Percentiles rank a stretch among this genome's conserved stretches.
Conservation (phyloP, 2,329 filamentous ascomycete genomes). For the Colletotrichum sojae region DNA sequence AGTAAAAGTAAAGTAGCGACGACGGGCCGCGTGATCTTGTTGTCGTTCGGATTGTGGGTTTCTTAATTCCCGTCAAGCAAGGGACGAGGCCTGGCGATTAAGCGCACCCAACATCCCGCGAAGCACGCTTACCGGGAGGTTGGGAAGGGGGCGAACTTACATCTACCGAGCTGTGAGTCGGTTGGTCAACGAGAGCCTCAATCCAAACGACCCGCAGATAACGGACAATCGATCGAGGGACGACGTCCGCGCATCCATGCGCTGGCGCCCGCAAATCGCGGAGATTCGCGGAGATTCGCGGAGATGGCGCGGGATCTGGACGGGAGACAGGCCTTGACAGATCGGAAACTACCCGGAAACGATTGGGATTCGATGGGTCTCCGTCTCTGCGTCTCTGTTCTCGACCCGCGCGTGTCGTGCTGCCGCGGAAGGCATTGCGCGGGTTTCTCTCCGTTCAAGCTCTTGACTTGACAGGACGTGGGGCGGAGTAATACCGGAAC, state of each 20-base stretch:
- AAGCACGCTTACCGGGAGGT: background rate
- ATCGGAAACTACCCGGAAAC: constrained; percentile 23
- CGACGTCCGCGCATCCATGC: background rate
- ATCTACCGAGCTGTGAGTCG: too few relatives aligned
- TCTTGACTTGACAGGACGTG: background rate
- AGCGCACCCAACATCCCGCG: too few relatives aligned
- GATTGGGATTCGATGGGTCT: background rate
- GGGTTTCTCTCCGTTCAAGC: too few relatives aligned
- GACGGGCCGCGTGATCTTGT: constrained; percentile 1
- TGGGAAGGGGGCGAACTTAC: too few relatives aligned
- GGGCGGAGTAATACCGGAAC: background rate
- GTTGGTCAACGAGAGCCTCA: too few relatives aligned
- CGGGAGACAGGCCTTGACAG: constrained; percentile 1
- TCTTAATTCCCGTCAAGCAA: background rate
- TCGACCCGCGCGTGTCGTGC: too few relatives aligned
- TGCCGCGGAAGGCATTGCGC: too few relatives aligned
- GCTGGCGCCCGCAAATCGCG: background rate
- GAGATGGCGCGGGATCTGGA: constrained; percentile 6
- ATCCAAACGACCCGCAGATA: too few relatives aligned
- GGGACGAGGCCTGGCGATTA: background rate
- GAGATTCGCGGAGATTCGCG: background rate
- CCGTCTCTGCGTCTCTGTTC: background rate
- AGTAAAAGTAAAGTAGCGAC: background rate
- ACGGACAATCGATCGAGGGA: too few relatives aligned
- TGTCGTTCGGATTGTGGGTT: constrained; percentile 15